Percentiles rank a stretch among this genome's conserved stretches.
Evolutionary conservation across 306 rosid species (phyloP).

Genomic region (Ziziphus jujuba): DNA sequence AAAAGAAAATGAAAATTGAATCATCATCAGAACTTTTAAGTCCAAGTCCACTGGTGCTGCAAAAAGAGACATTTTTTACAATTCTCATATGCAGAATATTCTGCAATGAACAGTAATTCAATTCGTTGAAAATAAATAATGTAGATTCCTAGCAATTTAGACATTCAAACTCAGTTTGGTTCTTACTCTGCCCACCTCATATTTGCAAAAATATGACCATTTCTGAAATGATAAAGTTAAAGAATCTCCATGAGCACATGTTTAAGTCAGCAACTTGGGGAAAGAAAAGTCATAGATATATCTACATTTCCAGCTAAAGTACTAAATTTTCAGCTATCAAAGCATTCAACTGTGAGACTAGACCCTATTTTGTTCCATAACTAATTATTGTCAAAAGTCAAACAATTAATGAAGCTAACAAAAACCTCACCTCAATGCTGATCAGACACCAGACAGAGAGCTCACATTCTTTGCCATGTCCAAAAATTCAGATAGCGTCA

Average conservation of each 20-base stretch:
- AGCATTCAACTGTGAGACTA: neutral
- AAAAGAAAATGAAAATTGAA: constrained; percentile 14
- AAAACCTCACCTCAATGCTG: constrained; percentile 64
- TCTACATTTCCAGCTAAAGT: neutral
- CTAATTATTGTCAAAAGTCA: neutral
- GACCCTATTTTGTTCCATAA: neutral
- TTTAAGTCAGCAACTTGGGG: too few species aligned
- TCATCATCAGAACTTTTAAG: neutral
- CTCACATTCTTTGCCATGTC: constrained; percentile 58
- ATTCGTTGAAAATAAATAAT: neutral
- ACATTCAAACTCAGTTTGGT: neutral
- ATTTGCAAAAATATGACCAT: too few species aligned
- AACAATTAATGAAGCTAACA: neutral
- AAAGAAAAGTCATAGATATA: too few species aligned
- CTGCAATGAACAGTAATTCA: too few species aligned
- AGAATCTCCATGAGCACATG: too few species aligned
- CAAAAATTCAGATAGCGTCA: constrained; percentile 71
- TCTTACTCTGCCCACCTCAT: too few species aligned
- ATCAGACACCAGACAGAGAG: constrained; percentile 73
- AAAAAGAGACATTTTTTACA: too few species aligned
- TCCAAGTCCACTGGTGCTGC: neutral
- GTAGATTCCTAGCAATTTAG: neutral
- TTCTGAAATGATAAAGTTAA: too few species aligned
- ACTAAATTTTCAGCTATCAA: neutral
- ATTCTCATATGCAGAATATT: neutral